These are phyloP conservation scores for Termitomyces sp. DNA, from an alignment of 768 basidiomycete genomes.

Conservation along the genomic window DNA sequence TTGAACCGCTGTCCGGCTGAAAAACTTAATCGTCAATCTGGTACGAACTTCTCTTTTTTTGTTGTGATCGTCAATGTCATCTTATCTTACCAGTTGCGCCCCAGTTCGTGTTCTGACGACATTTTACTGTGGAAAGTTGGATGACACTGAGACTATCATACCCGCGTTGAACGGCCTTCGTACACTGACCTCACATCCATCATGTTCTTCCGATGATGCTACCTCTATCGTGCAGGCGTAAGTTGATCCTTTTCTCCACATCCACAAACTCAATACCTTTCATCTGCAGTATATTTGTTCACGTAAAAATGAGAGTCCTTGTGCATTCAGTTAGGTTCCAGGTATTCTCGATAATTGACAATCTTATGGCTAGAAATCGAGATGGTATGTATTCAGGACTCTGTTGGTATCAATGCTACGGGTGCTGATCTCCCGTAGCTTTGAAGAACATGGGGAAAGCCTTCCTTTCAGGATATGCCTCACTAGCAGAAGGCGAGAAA, in stretches of 20 bases:
- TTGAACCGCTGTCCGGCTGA: conserved; percentile 54
- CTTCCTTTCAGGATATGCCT: conserved; percentile 73
- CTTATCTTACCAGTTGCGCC: conserved; percentile 5
- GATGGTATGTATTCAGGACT: conserved; percentile 38
- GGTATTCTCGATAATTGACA: conserved; percentile 80
- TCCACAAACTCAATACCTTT: conserved; percentile 1
- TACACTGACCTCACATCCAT: conserved; percentile 55
- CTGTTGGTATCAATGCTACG: background rate
- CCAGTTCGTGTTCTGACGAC: conserved; percentile 75
- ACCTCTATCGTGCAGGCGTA: conserved; percentile 59
- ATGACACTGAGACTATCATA: conserved; percentile 79
- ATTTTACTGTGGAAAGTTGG: conserved; percentile 85
- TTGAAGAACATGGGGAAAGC: conserved; percentile 65
- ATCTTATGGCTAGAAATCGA: conserved; percentile 65
- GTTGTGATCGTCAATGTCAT: background rate
- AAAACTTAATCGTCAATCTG: conserved; percentile 73
- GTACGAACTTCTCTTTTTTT: conserved; percentile 37
- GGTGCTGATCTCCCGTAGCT: conserved; percentile 31
- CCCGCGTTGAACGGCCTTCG: conserved; percentile 76
- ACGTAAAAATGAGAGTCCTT: conserved; percentile 78
- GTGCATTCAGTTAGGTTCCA: conserved; percentile 77
- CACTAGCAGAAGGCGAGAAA: conserved; percentile 91
- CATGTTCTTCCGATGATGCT: conserved; percentile 62
- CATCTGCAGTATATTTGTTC: conserved; percentile 55
- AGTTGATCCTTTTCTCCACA: background rate